Base-by-base conservation (phyloP, 1,284 basidiomycete species). In the Ustilago cynodontis region DNA sequence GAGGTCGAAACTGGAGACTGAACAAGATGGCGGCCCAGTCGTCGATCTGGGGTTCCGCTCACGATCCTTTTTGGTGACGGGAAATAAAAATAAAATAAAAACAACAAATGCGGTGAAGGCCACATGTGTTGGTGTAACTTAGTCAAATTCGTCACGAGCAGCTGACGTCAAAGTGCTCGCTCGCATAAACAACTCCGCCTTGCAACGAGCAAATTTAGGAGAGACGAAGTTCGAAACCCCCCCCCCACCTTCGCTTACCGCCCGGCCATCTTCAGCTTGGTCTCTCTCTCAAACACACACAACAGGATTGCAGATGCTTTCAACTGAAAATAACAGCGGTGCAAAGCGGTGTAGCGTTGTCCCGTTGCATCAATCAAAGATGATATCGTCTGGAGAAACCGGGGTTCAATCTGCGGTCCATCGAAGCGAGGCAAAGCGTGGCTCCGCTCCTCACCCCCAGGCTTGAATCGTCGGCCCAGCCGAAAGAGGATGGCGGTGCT, bases 151-250 rank as follows among this genome's bases (percentile, higher is more conserved):
- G 22, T 20, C 22, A 5, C 3, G 4, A n/a, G 50, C 35, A 43
- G 24, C 35, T 65, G 56, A 58, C 56, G 50, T 65, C 56, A 59
- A 57, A 58, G 33, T 31, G 22, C 56, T 65, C 63, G 63, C 63
- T 59, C 63, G 63, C 63, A 53, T 58, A 52, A 39, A 22, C 41
- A 58, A 51, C 62, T 64, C 63, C 56, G 63, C 63, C 35, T 47
- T 65, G 37, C 63, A 65, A 65, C 63, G 39, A 43, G 0, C 24
- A 31, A 47, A 24, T 22, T 31, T 22, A 31, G 28, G 41, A 49
- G 47, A 28, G 13, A 2, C 28, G 24, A 43, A 58, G 26, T 51
- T 47, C 55, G 33, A 62, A 62, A 55, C 18, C 29, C 16, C 24
- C 18, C 29, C 16, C 24, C 24, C 13, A 49, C n/a, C 47, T 10